Evolutionary conservation across 345 rosid genomes (phyloP).

Genomic region (Eucalyptus curtisii): DNA sequence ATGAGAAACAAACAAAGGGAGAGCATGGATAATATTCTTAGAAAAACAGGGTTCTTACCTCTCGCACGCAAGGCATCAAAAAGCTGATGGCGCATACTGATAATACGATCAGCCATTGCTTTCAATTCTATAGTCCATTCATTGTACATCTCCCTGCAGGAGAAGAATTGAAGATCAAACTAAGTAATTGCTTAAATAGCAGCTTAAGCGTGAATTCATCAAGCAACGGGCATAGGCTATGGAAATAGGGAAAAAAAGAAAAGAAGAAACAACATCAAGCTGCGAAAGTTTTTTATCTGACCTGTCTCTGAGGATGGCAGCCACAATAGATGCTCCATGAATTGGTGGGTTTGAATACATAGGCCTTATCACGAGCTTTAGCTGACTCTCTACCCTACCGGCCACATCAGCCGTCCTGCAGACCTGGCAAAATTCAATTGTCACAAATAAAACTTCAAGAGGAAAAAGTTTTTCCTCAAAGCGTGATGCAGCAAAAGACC

Average conservation of each 20-base stretch:
- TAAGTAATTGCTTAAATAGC: neutral
- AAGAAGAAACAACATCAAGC: neutral
- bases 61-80: constrained; percentile 43
- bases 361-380: constrained; percentile 83
- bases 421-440: constrained; percentile 22
- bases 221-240: neutral
- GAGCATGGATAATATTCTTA: neutral
- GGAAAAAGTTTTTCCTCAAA: neutral
- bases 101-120: constrained; percentile 76
- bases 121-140: constrained; percentile 81
- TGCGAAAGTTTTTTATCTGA: neutral
- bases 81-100: constrained; percentile 68
- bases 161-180: neutral
- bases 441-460: neutral
- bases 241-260: neutral
- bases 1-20: neutral
- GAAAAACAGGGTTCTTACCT: constrained; percentile 10
- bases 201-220: neutral
- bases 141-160: constrained; percentile 33
- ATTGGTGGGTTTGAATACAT: constrained; percentile 93
- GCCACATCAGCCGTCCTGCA: constrained; percentile 85
- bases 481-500: neutral
- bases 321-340: constrained; percentile 86
- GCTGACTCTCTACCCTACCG: constrained; percentile 66
- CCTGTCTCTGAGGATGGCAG: constrained; percentile 62